Evolutionary conservation across 2,329 filamentous ascomycete species (phyloP).

Genomic region (Aureobasidium sp.): DNA sequence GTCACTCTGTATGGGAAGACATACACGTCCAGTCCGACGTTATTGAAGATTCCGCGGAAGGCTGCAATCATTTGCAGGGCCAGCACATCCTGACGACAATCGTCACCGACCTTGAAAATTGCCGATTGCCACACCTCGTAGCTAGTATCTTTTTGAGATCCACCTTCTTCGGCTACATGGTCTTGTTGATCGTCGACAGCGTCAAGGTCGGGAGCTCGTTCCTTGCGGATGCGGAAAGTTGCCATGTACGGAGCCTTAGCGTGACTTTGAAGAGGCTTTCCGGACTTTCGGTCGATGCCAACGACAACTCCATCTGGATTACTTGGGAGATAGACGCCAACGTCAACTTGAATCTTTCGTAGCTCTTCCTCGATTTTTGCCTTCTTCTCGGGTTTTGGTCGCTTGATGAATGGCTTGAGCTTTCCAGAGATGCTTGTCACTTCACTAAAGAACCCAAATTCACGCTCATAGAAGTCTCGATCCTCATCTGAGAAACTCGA

Average conservation of each 20-base stretch:
- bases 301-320: conserved; percentile 97
- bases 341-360: conserved; percentile 92
- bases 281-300: conserved; percentile 95
- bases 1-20: conserved; percentile 97
- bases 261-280: conserved; percentile 94
- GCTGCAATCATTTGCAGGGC: conserved; percentile 96
- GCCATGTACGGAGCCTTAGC: conserved; percentile 99
- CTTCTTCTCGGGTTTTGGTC: conserved; percentile 92
- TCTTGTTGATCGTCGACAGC: conserved; percentile 38
- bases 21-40: conserved; percentile 88
- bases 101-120: conserved; percentile 99
- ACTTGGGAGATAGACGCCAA: conserved; percentile 93
- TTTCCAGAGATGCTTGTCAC: conserved; percentile 95
- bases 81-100: conserved; percentile 93
- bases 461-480: conserved; percentile 80
- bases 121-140: conserved; percentile 98
- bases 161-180: conserved; percentile 26
- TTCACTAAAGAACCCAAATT: conserved; percentile 97
- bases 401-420: conserved; percentile 86
- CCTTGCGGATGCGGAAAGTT: conserved; percentile 92
- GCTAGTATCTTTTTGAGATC: conserved; percentile 42
- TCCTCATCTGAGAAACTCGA: conserved; percentile 73
- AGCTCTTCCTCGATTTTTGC: conserved; percentile 98
- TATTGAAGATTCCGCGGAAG: conserved; percentile 95
- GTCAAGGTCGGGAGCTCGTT: conserved; percentile 45